phyloP scores from a whole-genome alignment of 2,329 filamentous ascomycete species.

The Diaporthe vexans region DNA sequence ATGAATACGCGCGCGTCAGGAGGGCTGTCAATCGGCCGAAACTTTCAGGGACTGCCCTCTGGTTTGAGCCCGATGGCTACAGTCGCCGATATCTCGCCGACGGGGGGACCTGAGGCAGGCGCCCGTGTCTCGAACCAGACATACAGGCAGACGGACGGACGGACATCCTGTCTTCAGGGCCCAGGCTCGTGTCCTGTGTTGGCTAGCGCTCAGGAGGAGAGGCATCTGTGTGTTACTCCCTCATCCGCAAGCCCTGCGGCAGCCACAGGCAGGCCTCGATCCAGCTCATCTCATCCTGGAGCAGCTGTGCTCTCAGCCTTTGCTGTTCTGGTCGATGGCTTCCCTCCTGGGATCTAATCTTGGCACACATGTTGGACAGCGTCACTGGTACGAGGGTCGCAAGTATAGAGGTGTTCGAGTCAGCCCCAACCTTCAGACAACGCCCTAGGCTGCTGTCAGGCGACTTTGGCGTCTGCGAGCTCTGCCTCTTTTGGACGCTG shows the following conservation, averaged over 20 bases:
- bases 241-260: neutral
- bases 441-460: constrained; percentile 21
- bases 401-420: constrained; percentile 6
- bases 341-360: neutral
- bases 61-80: neutral
- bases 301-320: neutral
- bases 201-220: constrained; percentile 7
- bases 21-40: constrained; percentile 14
- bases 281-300: neutral
- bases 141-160: neutral
- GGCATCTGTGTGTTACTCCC: neutral
- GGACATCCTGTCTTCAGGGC: neutral
- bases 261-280: neutral
- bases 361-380: neutral
- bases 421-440: constrained; percentile 10
- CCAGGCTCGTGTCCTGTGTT: constrained; percentile 5
- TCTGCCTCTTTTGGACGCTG: constrained; percentile 3
- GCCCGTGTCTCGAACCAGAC: constrained; percentile 13
- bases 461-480: neutral
- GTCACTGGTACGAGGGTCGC: neutral
- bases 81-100: neutral
- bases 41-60: neutral
- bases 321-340: neutral
- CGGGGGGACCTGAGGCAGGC: constrained; percentile 10
- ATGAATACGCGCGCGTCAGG: constrained; percentile 8